Base-by-base conservation (phyloP, 2,329 filamentous ascomycete genomes). In the Pseudogymnoascus sp. region DNA sequence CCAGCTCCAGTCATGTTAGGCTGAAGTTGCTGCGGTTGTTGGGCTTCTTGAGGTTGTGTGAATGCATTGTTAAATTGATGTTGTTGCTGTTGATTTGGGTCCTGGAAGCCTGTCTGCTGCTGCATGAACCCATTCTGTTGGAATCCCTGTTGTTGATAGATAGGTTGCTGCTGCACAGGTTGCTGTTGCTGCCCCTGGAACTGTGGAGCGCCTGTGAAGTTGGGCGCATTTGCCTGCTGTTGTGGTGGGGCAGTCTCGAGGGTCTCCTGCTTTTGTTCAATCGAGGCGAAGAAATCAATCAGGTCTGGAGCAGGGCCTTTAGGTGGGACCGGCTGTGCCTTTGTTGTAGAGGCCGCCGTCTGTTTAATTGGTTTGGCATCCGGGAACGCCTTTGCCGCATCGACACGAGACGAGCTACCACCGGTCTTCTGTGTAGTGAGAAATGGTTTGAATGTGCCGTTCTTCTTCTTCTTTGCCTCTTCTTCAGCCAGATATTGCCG, bases 241-340 rank as follows among this genome's bases (percentile, higher is more conserved):
- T 65, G 63, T 19, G 65, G 65, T 15, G 76, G 68, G 64, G 80
- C 78, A 1, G 73, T 70, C 35, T 74, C 79, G 79, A 89, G 82
- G 1, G 86, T 78, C 58, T 89, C 89, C 71, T 94, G 90, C 64
- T 92, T 91, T 70, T 90, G 85, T 69, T 96, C 92, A 68, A 95
- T 96, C 5, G 90, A 92, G 69, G 87, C 92, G 72, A 96, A 96
- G 74, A 95, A 96, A 76, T 92, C 94, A 70, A 95, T 97, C 63
- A 95, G 78, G 76, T 95, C 89, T 26, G 86, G 84, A 66, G 82
- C 85, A 26, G 85, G 84, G 1, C 81, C 84, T 72, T 87, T 90
- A 13, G 34, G 74, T 64, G 74, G 75, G 9, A 73, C 66, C 6
- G 79, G 73, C 65, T 80, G 80, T 35, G 77, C 67, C 60, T 57